These are phyloP conservation scores for Xerocomus potaroensis DNA, from an alignment of 768 basidiomycete genomes.

Conservation along the genomic window DNA sequence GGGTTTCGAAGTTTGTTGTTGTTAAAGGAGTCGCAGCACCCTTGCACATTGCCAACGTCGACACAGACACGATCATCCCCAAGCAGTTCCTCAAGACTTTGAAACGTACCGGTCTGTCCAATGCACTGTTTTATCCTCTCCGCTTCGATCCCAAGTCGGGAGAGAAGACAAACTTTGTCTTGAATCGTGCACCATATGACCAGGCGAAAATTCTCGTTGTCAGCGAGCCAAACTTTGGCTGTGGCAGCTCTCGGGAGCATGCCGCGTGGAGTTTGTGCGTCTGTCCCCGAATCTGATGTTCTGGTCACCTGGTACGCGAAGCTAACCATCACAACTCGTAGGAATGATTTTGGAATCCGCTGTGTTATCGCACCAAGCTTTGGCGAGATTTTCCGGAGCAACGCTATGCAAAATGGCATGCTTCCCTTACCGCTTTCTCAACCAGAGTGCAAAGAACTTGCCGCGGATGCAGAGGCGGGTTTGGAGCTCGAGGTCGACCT, in stretches of 20 bases:
- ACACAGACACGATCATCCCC: conserved; percentile 93
- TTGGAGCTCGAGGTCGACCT: conserved; percentile 81
- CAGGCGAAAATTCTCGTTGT: conserved; percentile 77
- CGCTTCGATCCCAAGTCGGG: conserved; percentile 75
- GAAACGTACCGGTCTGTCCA: conserved; percentile 82
- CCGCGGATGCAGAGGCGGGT: conserved; percentile 72
- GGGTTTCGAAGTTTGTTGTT: conserved; percentile 59
- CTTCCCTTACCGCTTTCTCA: conserved; percentile 71
- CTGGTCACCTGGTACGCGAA: neutral
- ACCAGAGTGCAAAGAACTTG: conserved; percentile 66
- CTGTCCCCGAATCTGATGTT: neutral
- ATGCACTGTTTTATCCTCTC: conserved; percentile 78
- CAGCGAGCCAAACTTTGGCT: conserved; percentile 87
- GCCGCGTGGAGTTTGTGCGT: conserved; percentile 84
- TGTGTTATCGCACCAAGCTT: conserved; percentile 86
- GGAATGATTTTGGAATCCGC: conserved; percentile 87
- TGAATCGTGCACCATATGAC: conserved; percentile 77
- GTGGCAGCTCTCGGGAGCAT: conserved; percentile 87
- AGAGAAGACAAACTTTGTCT: conserved; percentile 77
- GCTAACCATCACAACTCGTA: conserved; percentile 22
- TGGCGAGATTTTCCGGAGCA: conserved; percentile 87
- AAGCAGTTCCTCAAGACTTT: conserved; percentile 93
- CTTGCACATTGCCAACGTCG: conserved; percentile 79
- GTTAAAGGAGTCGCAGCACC: conserved; percentile 76
- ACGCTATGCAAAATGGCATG: conserved; percentile 93